Evolutionary conservation across 2,329 filamentous ascomycete genomes (phyloP), one percentile per base, ranked within the genome.

Genomic region (Colletotrichum sojae): DNA sequence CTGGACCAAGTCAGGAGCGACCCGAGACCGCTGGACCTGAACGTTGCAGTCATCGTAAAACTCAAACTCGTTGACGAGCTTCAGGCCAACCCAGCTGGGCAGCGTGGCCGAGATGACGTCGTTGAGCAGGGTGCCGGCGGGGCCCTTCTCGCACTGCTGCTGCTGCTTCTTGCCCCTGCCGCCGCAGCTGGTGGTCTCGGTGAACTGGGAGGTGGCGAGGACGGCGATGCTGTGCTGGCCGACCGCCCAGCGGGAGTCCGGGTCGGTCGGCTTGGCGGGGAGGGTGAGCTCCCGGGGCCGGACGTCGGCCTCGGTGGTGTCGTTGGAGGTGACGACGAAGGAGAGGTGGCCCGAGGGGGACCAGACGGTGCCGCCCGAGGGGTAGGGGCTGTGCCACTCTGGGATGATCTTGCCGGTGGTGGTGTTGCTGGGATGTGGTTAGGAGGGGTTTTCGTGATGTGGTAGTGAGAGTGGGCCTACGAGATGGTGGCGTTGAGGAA

Each of bases 301-400:
- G 13, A 58, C 45, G 18, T 68, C 60, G 5, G 65, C 20, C 54
- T 68, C 52, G 13, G 45, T 68, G 39, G 52, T 64, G 48, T 64
- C 65, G 53, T 68, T 64, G 59, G 65, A 46, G 10, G 65, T 64
- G 36, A 54, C 52, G 40, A 68, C 20, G 48, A 68, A 68, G 25
- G 65, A 58, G 8, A 58, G 36, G 27, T 54, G 54, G 12, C 59
- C 65, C 1, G 59, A 53, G 5, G 59, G 53, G 5, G 65, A 16
- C 36, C 53, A 64, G 52, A 58, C 40, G 3, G 52, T 27, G 22
- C 31, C 39, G n/a, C 60, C 65, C 13, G 60, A 68, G 16, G 65
- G 60, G 59, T 55, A 64, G 20, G 57, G 9, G 60, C 65, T 58
- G 48, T 68, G 65, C 65, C 53, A 68, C 49, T 68, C 65, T 3